Evolutionary conservation across 2,329 filamentous ascomycete species (phyloP).

Genomic region (Fusarium fujikuroi): DNA sequence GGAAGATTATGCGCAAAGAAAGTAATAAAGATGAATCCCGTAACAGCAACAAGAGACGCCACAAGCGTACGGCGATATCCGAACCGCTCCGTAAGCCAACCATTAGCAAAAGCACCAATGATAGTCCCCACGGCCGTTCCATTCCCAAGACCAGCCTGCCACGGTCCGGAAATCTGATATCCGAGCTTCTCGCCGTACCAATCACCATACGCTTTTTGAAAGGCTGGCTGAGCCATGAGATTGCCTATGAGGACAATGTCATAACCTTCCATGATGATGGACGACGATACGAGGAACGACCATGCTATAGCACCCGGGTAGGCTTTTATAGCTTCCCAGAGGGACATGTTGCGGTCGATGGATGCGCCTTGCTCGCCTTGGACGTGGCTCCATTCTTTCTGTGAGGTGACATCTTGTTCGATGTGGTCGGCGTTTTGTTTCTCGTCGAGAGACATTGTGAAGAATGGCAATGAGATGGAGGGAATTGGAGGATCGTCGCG

Average conservation of each 20-base stretch:
- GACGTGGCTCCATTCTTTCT: constrained; percentile 29
- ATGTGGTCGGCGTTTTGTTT: not conserved
- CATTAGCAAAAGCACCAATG: constrained; percentile 39
- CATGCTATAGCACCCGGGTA: constrained; percentile 33
- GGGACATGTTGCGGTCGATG: constrained; percentile 22
- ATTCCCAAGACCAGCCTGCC: constrained; percentile 15
- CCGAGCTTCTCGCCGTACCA: constrained; percentile 37
- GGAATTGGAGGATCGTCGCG: not conserved
- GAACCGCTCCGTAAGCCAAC: constrained; percentile 31
- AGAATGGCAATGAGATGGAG: not conserved
- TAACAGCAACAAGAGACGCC: constrained; percentile 53
- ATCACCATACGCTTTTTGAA: constrained; percentile 35
- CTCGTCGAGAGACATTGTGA: not conserved
- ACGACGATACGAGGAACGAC: constrained; percentile 36
- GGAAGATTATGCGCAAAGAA: constrained; percentile 51
- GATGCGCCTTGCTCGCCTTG: constrained; percentile 27
- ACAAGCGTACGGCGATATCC: constrained; percentile 58
- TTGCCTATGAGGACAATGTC: constrained; percentile 35
- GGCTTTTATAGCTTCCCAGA: constrained; percentile 15
- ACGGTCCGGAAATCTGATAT: constrained; percentile 34
- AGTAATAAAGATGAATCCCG: constrained; percentile 46
- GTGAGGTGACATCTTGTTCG: not conserved
- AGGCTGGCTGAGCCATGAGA: constrained; percentile 40
- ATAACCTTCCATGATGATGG: constrained; percentile 44
- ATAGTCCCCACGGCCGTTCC: constrained; percentile 31